Conservation (phyloP, 108 stramenopile genomes). For the Thalassiosira profunda region DNA sequence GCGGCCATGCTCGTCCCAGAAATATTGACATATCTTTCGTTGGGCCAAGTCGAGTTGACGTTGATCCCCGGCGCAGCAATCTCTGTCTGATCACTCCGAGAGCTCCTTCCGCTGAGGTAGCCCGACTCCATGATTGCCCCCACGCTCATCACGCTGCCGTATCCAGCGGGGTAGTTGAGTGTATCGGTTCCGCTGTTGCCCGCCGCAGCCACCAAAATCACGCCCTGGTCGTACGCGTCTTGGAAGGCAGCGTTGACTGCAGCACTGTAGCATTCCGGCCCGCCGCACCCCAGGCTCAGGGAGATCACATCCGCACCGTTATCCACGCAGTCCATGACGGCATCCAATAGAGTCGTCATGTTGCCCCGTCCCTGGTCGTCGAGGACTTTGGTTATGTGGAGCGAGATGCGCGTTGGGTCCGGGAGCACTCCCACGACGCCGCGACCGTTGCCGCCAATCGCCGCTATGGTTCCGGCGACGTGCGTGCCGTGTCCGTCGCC, state of each 20-base stretch:
- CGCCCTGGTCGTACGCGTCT: conserved; percentile 41
- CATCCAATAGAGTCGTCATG: conserved; percentile 34
- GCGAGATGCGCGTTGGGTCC: conserved; percentile 7
- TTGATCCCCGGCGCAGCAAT: conserved; percentile 5
- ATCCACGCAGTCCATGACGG: conserved; percentile 46
- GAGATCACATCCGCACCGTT: conserved; percentile 24
- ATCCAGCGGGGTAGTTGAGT: background rate
- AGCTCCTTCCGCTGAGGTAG: conserved; percentile 22
- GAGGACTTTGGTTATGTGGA: conserved; percentile 53
- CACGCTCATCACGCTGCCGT: conserved; percentile 47
- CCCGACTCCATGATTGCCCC: conserved; percentile 29
- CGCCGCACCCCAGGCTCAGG: background rate
- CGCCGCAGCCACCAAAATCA: conserved; percentile 12
- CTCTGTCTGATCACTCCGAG: conserved; percentile 53
- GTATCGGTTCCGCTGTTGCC: background rate
- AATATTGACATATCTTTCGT: background rate
- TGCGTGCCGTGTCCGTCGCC: conserved; percentile 6
- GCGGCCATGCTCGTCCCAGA: background rate
- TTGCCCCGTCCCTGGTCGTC: conserved; percentile 41
- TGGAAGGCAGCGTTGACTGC: background rate
- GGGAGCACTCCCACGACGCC: background rate
- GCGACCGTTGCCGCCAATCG: background rate
- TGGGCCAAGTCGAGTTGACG: background rate
- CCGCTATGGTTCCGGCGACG: conserved; percentile 1
- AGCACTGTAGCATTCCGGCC: conserved; percentile 2